A percentile compares a stretch with the other conserved stretches of the same genome.
Conservation (phyloP, 108 stramenopile genomes). For the Cyclotella distinguenda region DNA sequence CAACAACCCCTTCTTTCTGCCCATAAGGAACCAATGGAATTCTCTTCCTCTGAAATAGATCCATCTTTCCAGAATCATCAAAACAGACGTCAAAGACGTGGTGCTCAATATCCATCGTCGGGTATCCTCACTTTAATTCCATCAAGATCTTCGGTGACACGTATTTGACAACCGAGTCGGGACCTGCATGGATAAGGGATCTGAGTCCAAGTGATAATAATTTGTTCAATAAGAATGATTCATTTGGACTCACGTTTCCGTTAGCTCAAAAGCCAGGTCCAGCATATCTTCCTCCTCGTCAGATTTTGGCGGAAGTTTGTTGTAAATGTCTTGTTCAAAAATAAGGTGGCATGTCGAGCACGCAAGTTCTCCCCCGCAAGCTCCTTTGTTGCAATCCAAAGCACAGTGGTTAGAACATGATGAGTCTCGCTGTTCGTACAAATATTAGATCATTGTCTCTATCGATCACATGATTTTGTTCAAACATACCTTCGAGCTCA, state of each 20-base stretch:
- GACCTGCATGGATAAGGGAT: conserved; percentile 56
- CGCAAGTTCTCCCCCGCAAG: conserved; percentile 86
- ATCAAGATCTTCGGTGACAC: conserved; percentile 85
- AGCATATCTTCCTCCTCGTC: conserved; percentile 99
- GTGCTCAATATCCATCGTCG: conserved; percentile 78
- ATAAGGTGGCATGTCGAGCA: conserved; percentile 94
- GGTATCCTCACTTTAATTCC: conserved; percentile 92
- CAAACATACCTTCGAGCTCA: conserved; percentile 73
- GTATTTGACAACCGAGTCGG: conserved; percentile 95
- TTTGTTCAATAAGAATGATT: neutral
- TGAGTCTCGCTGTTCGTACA: neutral
- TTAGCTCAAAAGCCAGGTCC: conserved; percentile 96
- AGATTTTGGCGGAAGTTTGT: conserved; percentile 79
- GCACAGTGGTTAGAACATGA: neutral
- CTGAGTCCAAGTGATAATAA: neutral
- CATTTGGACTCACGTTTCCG: conserved; percentile 83
- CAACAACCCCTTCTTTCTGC: too few relatives aligned
- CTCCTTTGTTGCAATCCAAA: conserved; percentile 38
- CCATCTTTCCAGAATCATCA: too few relatives aligned
- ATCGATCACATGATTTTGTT: neutral
- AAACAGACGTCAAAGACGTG: neutral
- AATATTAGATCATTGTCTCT: neutral
- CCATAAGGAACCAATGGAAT: too few relatives aligned
- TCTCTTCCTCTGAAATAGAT: too few relatives aligned
- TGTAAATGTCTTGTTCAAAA: conserved; percentile 86